Evolutionary conservation across 2,329 filamentous ascomycete genomes (phyloP), one percentile per base, ranked within the genome.

Genomic region (Pezicula radicicola): DNA sequence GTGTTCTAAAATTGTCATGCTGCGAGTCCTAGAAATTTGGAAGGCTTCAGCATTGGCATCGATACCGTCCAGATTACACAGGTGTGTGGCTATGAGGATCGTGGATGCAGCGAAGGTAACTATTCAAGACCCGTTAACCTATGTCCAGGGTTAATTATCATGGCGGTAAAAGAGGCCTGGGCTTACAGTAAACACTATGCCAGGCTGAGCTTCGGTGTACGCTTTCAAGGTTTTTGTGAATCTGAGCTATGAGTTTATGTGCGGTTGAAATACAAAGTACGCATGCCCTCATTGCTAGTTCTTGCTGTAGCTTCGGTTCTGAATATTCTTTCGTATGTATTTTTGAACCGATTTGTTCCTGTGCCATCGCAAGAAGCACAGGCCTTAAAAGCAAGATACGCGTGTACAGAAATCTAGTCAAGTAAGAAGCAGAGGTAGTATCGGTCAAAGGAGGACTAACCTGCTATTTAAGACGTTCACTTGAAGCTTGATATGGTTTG

Each of bases 141-240:
- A 42, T 42, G 1, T 7, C 3, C 6, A 25, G 40, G 13, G 10
- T 25, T 8, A 4, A 6, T 19, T 9, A 7, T 10, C 7, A 12
- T 21, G n/a, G 18, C 40, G 18, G 10, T 42, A 7, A 33, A 30
- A 25, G 25, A 25, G 25, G 25, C 25, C 25, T 4, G 25, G 40
- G 40, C 55, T 53, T 49, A 61, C 57, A 58, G 37, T 60, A 58
- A 27, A 60, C 50, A 21, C 35, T 53, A 46, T 60, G 55, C 59
- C 59, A 61, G 9, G 42, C 46, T n/a, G 59, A 52, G 33, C 48
- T 56, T 28, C 51, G 37, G 37, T 56, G 55, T 4, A 39, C 21
- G 6, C 36, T 50, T 6, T 46, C 18, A 19, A 58, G 44, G 33
- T 53, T 53, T 6, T 48, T 21, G 16, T 51, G 30, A 9, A 59